Conservation (phyloP, 148 eudicot species). For the Talinum fruticosum region DNA sequence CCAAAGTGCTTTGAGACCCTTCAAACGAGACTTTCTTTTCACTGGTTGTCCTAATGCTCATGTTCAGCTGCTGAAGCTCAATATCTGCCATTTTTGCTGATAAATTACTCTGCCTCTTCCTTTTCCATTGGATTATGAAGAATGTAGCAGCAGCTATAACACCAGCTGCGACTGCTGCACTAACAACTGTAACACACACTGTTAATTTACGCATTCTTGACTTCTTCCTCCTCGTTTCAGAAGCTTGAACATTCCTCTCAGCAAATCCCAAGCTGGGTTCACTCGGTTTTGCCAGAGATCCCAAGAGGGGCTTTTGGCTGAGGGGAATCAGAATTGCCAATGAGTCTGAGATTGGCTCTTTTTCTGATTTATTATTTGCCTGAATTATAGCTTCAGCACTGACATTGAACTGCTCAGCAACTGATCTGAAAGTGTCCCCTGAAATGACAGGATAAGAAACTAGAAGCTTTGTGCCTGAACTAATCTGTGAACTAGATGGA, state of each 20-base stretch:
- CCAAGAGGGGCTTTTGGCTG: conserved; percentile 36
- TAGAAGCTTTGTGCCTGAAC: conserved; percentile 34
- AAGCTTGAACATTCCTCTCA: background rate
- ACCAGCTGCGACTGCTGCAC: conserved; percentile 25
- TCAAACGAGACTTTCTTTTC: conserved; percentile 80
- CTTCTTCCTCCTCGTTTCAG: conserved; percentile 25
- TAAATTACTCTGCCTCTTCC: conserved; percentile 9
- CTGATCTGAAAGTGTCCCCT: conserved; percentile 41
- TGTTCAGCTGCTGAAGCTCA: conserved; percentile 57
- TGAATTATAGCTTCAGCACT: conserved; percentile 32
- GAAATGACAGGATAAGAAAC: conserved; percentile 48
- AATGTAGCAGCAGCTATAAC: conserved; percentile 37
- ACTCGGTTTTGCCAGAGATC: conserved; percentile 28
- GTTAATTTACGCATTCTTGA: conserved; percentile 33
- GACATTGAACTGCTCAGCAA: conserved; percentile 45
- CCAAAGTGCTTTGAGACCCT: conserved; percentile 56
- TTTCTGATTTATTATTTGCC: conserved; percentile 31
- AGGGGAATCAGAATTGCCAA: conserved; percentile 48
- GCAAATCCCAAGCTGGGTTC: conserved; percentile 36
- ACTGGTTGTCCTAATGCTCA: conserved; percentile 68
- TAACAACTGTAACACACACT: conserved; percentile 28
- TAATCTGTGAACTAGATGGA: conserved; percentile 34
- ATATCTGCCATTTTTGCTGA: conserved; percentile 38
- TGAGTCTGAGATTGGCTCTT: conserved; percentile 13
- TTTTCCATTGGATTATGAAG: conserved; percentile 30